These are phyloP conservation scores for Kazachstania kunashirensis DNA, from an alignment of 805 yeast species.

Conservation along the genomic window DNA sequence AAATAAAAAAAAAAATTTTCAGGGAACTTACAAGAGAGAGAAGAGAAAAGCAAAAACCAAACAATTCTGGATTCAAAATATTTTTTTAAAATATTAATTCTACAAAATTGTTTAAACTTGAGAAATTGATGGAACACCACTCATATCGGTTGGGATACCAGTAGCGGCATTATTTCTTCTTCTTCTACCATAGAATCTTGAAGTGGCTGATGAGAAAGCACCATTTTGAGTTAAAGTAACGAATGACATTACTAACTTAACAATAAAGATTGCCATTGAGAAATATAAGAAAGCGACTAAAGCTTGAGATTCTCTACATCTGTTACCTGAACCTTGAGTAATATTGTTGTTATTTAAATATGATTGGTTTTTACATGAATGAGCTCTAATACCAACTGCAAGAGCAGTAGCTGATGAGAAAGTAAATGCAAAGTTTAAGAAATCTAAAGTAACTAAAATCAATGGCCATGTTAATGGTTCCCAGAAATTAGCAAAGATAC, in stretches of 20 bases:
- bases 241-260: constrained; percentile 38
- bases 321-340: constrained; percentile 63
- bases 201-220: constrained; percentile 13
- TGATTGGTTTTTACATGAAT: constrained; percentile 64
- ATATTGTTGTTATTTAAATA: constrained; percentile 60
- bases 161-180: constrained; percentile 33
- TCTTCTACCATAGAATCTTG: constrained; percentile 28
- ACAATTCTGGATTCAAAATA: too few species aligned
- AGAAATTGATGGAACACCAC: constrained; percentile 85
- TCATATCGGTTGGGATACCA: constrained; percentile 13
- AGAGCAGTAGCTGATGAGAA: constrained; percentile 91
- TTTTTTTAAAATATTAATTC: too few species aligned
- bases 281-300: constrained; percentile 75
- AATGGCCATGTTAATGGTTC: constrained; percentile 78
- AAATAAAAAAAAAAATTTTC: not conserved
- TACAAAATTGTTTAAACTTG: constrained; percentile 66
- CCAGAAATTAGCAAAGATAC: constrained; percentile 65
- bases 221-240: constrained; percentile 18
- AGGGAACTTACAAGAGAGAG: too few species aligned
- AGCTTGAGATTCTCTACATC: constrained; percentile 96
- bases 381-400: constrained; percentile 81
- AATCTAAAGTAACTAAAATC: constrained; percentile 64
- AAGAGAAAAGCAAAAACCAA: too few species aligned
- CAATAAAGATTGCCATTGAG: constrained; percentile 65
- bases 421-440: constrained; percentile 82